phyloP scores from a whole-genome alignment of 2,329 filamentous ascomycete species.

The Scytalidium sp. region DNA sequence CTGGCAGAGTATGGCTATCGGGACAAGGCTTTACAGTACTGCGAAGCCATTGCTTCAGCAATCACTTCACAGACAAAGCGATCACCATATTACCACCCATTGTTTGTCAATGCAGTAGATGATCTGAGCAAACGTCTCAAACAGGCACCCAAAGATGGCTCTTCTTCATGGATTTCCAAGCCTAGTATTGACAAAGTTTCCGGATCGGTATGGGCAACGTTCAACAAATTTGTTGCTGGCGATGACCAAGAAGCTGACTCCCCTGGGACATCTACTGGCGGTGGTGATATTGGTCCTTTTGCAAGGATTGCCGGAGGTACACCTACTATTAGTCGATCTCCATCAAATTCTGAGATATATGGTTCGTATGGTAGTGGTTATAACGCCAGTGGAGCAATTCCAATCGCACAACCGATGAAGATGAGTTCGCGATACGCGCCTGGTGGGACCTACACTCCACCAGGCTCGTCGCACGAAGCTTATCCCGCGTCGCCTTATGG shows the following conservation, averaged over 20 bases:
- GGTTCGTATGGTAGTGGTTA: constrained; percentile 31
- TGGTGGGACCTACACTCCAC: constrained; percentile 18
- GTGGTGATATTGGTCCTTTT: constrained; percentile 73
- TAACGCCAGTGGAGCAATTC: constrained; percentile 24
- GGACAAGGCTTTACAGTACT: constrained; percentile 85
- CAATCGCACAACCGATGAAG: constrained; percentile 14
- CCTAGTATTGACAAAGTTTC: constrained; percentile 96
- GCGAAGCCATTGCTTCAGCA: constrained; percentile 73
- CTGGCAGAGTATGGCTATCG: constrained; percentile 82
- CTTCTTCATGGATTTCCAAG: constrained; percentile 87
- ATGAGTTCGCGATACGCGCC: constrained; percentile 29
- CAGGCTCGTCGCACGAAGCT: constrained; percentile 14
- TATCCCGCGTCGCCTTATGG: constrained; percentile 19
- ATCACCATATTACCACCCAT: constrained; percentile 80
- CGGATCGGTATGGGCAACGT: constrained; percentile 83
- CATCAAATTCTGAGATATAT: constrained; percentile 72
- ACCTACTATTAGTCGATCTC: constrained; percentile 70
- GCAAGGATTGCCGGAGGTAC: constrained; percentile 75
- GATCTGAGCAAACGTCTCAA: constrained; percentile 81
- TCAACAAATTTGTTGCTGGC: constrained; percentile 94
- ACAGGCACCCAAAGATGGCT: constrained; percentile 78
- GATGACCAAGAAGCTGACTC: constrained; percentile 72
- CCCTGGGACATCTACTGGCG: constrained; percentile 53
- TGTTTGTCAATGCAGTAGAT: constrained; percentile 73
- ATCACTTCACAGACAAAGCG: constrained; percentile 79